These are phyloP conservation scores for Gilbertella persicaria DNA, from an alignment of 371 early-diverging fungal genomes.

Conservation along the genomic window DNA sequence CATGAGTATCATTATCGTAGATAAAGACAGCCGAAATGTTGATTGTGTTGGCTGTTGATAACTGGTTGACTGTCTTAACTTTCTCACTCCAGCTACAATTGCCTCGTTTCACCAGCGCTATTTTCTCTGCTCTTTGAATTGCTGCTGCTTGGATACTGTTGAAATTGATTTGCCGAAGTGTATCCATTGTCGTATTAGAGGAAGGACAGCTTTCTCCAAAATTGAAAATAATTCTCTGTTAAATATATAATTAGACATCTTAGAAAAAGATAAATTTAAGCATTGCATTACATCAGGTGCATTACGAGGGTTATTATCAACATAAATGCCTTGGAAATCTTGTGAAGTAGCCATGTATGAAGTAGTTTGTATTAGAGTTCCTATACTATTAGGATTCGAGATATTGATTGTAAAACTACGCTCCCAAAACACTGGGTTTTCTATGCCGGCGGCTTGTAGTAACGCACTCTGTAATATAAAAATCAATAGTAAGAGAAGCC, in stretches of 20 bases:
- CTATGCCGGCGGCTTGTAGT: not conserved
- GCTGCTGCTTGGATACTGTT: constrained; percentile 8
- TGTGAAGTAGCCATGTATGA: constrained; percentile 15
- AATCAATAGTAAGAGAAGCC: not conserved
- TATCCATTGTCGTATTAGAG: constrained; percentile 18
- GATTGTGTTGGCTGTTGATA: constrained; percentile 12
- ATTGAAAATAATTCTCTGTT: constrained; percentile 27
- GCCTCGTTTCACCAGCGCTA: constrained; percentile 31
- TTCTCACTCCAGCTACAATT: constrained; percentile 36
- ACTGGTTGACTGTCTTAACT: constrained; percentile 9
- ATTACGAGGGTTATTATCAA: not conserved
- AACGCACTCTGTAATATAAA: not conserved
- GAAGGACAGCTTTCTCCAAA: constrained; percentile 25
- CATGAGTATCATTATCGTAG: constrained; percentile 29
- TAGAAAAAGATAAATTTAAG: not conserved
- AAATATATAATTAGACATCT: not conserved
- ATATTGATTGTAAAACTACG: constrained; percentile 11
- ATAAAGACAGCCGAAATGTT: constrained; percentile 23
- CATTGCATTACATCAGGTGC: constrained; percentile 15
- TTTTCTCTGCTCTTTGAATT: constrained; percentile 13
- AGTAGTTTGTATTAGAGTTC: constrained; percentile 6
- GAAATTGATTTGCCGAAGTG: constrained; percentile 9
- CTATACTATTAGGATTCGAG: not conserved
- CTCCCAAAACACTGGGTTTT: constrained; percentile 16
- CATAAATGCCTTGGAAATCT: constrained; percentile 25